Percentiles rank a stretch among this genome's conserved stretches.
These are phyloP conservation scores for Leccinum ochraceum DNA, from an alignment of 768 basidiomycete species.

Conservation along the genomic window DNA sequence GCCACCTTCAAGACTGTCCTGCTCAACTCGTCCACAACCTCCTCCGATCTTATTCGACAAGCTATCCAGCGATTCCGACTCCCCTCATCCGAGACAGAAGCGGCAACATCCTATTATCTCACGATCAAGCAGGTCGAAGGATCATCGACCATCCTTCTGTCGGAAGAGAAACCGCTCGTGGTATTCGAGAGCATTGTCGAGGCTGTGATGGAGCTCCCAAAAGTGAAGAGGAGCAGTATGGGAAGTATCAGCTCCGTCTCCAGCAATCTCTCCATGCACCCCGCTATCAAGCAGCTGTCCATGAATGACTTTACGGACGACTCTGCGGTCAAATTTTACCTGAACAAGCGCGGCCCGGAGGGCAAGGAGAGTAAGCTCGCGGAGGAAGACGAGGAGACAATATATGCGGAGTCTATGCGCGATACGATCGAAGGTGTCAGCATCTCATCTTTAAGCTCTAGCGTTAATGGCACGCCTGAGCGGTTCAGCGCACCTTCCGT, in stretches of 20 bases:
- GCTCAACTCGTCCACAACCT: constrained; percentile 82
- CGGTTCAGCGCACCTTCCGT: constrained; percentile 82
- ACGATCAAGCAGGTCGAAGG: constrained; percentile 94
- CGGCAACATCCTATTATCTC: constrained; percentile 73
- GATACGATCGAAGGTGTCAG: constrained; percentile 31
- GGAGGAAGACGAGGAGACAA: constrained; percentile 43
- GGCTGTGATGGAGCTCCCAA: constrained; percentile 76
- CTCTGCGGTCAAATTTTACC: constrained; percentile 93
- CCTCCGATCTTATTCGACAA: constrained; percentile 84
- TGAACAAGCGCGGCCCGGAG: constrained; percentile 63
- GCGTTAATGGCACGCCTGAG: constrained; percentile 57
- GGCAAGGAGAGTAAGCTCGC: constrained; percentile 47
- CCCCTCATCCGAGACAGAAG: constrained; percentile 54
- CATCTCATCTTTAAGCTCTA: constrained; percentile 23
- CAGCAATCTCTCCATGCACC: constrained; percentile 91
- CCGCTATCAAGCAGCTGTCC: constrained; percentile 83
- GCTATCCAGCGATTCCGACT: constrained; percentile 94
- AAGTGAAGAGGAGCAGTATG: constrained; percentile 90
- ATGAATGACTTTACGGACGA: constrained; percentile 99
- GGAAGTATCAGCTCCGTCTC: constrained; percentile 93
- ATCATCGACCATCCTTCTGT: constrained; percentile 69
- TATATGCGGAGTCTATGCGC: constrained; percentile 38
- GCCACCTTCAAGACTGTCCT: constrained; percentile 98
- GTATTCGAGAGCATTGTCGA: constrained; percentile 87
- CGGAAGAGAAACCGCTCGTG: constrained; percentile 79